A percentile compares a stretch with the other conserved stretches of the same genome.
These are phyloP conservation scores for Saccharomycopsis oosterbeekiorum DNA, from an alignment of 805 yeast genomes.

Conservation along the genomic window DNA sequence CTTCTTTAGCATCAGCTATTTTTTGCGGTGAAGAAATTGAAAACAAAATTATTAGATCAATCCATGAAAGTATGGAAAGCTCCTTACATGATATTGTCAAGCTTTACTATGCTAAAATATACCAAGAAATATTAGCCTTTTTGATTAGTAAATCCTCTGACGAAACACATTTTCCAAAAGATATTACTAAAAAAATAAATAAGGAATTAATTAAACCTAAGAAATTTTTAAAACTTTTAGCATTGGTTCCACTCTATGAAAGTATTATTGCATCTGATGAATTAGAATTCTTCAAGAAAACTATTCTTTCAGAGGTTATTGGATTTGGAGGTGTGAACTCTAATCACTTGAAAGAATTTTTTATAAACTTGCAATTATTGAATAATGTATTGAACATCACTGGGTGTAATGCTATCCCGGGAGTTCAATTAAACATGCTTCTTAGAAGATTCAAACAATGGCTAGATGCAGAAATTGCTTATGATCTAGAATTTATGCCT, in stretches of 20 bases:
- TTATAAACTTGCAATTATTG: background rate
- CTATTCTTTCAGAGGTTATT: conserved; percentile 9
- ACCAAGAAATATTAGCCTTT: background rate
- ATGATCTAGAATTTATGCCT: conserved; percentile 42
- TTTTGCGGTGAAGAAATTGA: background rate
- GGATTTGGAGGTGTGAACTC: background rate
- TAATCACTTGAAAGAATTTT: background rate
- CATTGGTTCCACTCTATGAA: conserved; percentile 2
- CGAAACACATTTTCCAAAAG: background rate
- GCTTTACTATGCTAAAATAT: conserved; percentile 9
- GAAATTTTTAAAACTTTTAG: background rate
- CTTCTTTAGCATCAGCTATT: background rate
- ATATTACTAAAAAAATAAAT: background rate
- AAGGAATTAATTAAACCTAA: conserved; percentile 1
- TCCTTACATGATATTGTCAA: background rate
- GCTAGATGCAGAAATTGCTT: conserved; percentile 54
- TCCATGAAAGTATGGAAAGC: background rate
- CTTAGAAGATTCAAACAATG: conserved; percentile 43
- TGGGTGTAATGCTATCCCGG: conserved; percentile 30
- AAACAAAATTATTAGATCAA: background rate
- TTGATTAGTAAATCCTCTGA: background rate
- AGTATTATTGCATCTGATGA: background rate
- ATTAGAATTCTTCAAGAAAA: conserved; percentile 6
- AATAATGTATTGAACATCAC: background rate
- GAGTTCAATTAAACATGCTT: conserved; percentile 46